A percentile compares a stretch with the other conserved stretches of the same genome.
These are phyloP conservation scores for Debaryomyces fabryi DNA, from an alignment of 1,139 yeast species.

Conservation along the genomic window DNA sequence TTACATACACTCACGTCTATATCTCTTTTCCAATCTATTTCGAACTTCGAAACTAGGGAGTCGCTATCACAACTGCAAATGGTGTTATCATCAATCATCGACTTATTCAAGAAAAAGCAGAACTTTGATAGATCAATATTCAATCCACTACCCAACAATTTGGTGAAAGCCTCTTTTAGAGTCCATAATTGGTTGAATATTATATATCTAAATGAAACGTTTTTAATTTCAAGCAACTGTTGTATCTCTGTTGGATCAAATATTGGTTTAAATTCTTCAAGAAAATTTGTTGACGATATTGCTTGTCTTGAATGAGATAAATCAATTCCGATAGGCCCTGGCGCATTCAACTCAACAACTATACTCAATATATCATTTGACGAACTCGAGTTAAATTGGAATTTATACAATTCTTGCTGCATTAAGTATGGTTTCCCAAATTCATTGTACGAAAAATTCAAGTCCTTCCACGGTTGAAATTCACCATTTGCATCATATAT, in stretches of 20 bases:
- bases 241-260: constrained; percentile 47
- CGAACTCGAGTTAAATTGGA: constrained; percentile 56
- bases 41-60: not conserved
- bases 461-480: constrained; percentile 22
- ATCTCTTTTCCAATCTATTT: constrained; percentile 17
- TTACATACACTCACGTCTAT: constrained; percentile 15
- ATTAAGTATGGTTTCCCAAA: constrained; percentile 40
- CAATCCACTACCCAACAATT: constrained; percentile 63
- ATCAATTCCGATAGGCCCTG: constrained; percentile 57
- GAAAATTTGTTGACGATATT: constrained; percentile 31
- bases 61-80: not conserved
- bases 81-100: not conserved
- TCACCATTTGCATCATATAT: constrained; percentile 4
- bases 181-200: constrained; percentile 68
- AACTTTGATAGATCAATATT: constrained; percentile 49
- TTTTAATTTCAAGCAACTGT: constrained; percentile 24
- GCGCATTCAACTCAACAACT: constrained; percentile 35
- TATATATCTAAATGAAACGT: constrained; percentile 23
- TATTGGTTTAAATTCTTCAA: constrained; percentile 51
- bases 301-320: constrained; percentile 56
- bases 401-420: constrained; percentile 16
- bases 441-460: constrained; percentile 27
- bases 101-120: constrained; percentile 15
- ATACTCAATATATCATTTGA: constrained; percentile 54
- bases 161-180: constrained; percentile 69